Percentiles rank a stretch among this genome's conserved stretches.
These are phyloP conservation scores for Hordeum marinum DNA, from an alignment of 176 grass and related monocot genomes.

Conservation along the genomic window DNA sequence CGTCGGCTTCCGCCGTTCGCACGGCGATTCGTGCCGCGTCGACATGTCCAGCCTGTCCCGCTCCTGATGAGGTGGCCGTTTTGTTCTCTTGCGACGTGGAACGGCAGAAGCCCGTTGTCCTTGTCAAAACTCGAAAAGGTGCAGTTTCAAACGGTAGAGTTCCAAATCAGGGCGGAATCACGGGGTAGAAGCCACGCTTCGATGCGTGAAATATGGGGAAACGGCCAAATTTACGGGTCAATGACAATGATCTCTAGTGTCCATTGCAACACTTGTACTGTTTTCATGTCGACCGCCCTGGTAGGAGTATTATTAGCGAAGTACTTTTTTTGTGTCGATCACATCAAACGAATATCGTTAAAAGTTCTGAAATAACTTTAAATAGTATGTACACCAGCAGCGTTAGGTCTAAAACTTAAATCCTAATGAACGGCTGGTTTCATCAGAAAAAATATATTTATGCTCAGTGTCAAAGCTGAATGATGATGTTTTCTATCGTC, in stretches of 20 bases:
- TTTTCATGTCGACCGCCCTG: no score
- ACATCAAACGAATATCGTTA: no score
- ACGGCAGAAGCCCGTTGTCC: background rate
- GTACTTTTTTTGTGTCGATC: no score
- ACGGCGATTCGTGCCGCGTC: background rate
- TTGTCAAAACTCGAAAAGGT: background rate
- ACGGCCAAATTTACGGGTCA: background rate
- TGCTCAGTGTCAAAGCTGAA: no score
- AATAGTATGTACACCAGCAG: no score
- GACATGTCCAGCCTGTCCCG: constrained; percentile 12
- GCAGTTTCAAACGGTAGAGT: background rate
- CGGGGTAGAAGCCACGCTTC: background rate
- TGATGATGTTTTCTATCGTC: no score
- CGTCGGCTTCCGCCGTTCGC: constrained; percentile 13
- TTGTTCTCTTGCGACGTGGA: background rate
- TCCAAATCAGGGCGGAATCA: background rate
- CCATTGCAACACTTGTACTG: background rate
- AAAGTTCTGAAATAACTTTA: no score
- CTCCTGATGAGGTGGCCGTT: constrained; percentile 2
- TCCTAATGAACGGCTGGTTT: rapidly evolving
- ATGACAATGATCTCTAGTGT: background rate
- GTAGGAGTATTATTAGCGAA: no score
- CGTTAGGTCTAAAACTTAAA: no score
- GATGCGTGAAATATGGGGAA: background rate
- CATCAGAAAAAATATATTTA: no score